These are phyloP conservation scores for Canavalia ensiformis DNA, from an alignment of 306 rosid species.

Conservation along the genomic window DNA sequence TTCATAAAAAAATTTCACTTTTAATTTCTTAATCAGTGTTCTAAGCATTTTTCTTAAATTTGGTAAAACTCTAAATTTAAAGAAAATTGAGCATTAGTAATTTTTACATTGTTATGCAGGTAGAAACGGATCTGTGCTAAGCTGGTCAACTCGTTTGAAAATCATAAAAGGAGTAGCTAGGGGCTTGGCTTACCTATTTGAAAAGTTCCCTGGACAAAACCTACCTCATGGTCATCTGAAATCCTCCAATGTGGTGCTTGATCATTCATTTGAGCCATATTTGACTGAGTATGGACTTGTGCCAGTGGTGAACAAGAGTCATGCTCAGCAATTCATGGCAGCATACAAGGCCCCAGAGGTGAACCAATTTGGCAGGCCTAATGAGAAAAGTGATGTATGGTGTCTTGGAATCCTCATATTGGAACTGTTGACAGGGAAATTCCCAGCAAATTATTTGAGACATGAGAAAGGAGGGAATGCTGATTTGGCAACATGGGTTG, in stretches of 20 bases:
- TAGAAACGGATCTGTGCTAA: slow-evolving; percentile 46
- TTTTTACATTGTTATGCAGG: slow-evolving; percentile 50
- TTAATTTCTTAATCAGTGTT: too few relatives aligned
- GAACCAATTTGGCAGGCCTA: slow-evolving; percentile 42
- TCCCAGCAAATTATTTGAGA: slow-evolving; percentile 64
- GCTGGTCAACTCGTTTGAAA: slow-evolving; percentile 74
- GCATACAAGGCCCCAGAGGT: slow-evolving; percentile 69
- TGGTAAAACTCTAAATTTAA: neutral
- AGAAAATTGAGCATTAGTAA: neutral
- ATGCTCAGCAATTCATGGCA: slow-evolving; percentile 69
- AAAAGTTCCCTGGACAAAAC: slow-evolving; percentile 53
- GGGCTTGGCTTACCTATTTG: slow-evolving; percentile 67
- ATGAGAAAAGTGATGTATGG: slow-evolving; percentile 67
- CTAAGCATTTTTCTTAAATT: too few relatives aligned
- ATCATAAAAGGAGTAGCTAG: slow-evolving; percentile 79
- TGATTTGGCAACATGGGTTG: slow-evolving; percentile 76
- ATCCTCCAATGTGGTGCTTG: slow-evolving; percentile 77
- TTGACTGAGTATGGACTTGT: slow-evolving; percentile 68
- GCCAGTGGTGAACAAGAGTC: slow-evolving; percentile 55
- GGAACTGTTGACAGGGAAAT: slow-evolving; percentile 64
- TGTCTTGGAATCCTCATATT: slow-evolving; percentile 72
- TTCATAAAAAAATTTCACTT: too few relatives aligned
- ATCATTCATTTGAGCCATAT: slow-evolving; percentile 57
- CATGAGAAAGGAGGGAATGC: slow-evolving; percentile 52
- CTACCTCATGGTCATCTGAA: slow-evolving; percentile 85